Percentiles rank a stretch among this genome's conserved stretches.
These are phyloP conservation scores for Naganishia antarctica DNA, from an alignment of 768 basidiomycete species.

Conservation along the genomic window DNA sequence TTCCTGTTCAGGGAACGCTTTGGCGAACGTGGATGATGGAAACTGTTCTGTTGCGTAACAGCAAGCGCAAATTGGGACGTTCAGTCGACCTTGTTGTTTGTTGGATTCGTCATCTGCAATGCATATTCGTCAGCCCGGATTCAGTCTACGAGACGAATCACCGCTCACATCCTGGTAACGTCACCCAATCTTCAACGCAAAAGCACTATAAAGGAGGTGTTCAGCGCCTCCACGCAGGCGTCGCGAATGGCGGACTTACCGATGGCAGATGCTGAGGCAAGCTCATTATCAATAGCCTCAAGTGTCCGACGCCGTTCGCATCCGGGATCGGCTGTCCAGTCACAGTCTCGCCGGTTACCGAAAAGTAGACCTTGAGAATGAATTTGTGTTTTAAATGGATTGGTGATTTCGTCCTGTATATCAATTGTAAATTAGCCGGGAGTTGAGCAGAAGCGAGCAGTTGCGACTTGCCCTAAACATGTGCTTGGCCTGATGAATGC, in stretches of 20 bases:
- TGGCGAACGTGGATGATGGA: not conserved
- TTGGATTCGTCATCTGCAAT: not conserved
- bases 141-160: no score
- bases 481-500: constrained; percentile 11
- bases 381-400: constrained; percentile 17
- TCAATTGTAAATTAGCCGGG: not conserved
- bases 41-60: not conserved
- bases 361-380: constrained; percentile 20
- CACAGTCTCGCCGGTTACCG: constrained; percentile 12
- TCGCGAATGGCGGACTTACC: constrained; percentile 10
- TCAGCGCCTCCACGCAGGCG: not conserved
- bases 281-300: constrained; percentile 5
- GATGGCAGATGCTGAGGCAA: not conserved
- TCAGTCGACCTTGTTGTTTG: not conserved
- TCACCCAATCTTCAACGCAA: constrained; percentile 14
- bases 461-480: not conserved
- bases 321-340: constrained; percentile 1
- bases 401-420: constrained; percentile 10
- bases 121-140: not conserved
- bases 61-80: constrained; percentile 13
- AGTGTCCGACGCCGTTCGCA: not conserved
- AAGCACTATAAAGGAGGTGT: not conserved
- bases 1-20: constrained; percentile 5
- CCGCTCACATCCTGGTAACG: constrained; percentile 15
- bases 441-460: not conserved